phyloP scores from a whole-genome alignment of 2,329 filamentous ascomycete species.

The Leptographium wingfieldii region DNA sequence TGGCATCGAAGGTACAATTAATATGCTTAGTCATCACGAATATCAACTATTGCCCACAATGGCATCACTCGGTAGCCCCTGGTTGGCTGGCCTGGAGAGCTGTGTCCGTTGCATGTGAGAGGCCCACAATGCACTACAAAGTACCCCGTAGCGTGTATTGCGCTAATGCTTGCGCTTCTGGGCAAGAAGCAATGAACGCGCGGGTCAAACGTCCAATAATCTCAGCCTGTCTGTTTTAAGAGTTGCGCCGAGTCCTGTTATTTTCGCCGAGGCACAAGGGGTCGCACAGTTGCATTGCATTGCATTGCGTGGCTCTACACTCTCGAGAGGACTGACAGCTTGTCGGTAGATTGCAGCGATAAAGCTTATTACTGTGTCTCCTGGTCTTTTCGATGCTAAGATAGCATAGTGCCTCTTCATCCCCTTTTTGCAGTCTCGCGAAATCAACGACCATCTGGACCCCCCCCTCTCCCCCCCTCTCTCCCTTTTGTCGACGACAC shows the following conservation, averaged over 20 bases:
- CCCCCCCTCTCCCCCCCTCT: not conserved
- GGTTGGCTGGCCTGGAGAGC: too few species aligned
- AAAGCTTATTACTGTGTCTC: not conserved
- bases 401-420: not conserved
- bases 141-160: not conserved
- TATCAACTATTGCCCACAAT: not conserved
- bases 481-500: slow-evolving; percentile 1
- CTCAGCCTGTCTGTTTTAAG: not conserved
- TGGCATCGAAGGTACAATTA: too few species aligned
- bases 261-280: not conserved
- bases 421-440: not conserved
- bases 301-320: not conserved
- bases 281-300: not conserved
- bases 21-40: not conserved
- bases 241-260: not conserved
- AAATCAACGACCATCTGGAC: not conserved
- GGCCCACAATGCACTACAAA: not conserved
- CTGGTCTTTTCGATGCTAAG: not conserved
- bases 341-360: not conserved
- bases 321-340: not conserved
- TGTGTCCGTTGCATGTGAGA: not conserved
- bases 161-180: not conserved
- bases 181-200: not conserved
- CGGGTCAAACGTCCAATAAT: not conserved
- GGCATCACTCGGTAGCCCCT: not conserved